These are phyloP conservation scores for Dothideomycetidae sp. DNA, from an alignment of 2,329 filamentous ascomycete genomes.

Conservation along the genomic window DNA sequence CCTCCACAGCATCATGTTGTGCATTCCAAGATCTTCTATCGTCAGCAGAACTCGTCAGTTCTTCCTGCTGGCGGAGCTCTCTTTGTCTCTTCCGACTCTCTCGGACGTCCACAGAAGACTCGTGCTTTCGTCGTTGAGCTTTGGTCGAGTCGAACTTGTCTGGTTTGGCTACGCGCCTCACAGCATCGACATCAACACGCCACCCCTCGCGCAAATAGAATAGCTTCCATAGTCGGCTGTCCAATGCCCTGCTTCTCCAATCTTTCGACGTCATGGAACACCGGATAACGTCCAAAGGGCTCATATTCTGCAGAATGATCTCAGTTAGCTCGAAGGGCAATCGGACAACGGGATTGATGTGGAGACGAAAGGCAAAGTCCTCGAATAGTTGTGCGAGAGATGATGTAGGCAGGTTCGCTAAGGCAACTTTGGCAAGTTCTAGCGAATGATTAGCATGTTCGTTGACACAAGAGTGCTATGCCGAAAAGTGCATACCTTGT, in stretches of 20 bases:
- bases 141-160: constrained; percentile 6
- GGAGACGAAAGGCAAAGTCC: constrained; percentile 64
- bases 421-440: constrained; percentile 70
- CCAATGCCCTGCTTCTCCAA: constrained; percentile 70
- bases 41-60: not conserved
- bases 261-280: constrained; percentile 65
- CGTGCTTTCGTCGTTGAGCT: constrained; percentile 25
- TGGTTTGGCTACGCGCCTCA: constrained; percentile 16
- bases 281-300: constrained; percentile 62
- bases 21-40: constrained; percentile 26
- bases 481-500: too few species aligned
- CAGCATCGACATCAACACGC: constrained; percentile 26
- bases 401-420: constrained; percentile 66
- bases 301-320: constrained; percentile 75
- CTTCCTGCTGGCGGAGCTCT: constrained; percentile 26
- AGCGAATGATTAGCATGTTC: constrained; percentile 9
- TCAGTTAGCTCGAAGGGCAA: constrained; percentile 84
- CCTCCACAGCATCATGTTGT: constrained; percentile 35
- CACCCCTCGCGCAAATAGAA: constrained; percentile 79
- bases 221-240: constrained; percentile 73
- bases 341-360: constrained; percentile 79
- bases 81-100: constrained; percentile 39
- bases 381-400: constrained; percentile 69
- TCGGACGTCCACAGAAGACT: constrained; percentile 35
- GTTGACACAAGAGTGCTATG: not conserved